Evolutionary conservation across 2,329 filamentous ascomycete species (phyloP).

Genomic region (Curvularia hawaiiensis): DNA sequence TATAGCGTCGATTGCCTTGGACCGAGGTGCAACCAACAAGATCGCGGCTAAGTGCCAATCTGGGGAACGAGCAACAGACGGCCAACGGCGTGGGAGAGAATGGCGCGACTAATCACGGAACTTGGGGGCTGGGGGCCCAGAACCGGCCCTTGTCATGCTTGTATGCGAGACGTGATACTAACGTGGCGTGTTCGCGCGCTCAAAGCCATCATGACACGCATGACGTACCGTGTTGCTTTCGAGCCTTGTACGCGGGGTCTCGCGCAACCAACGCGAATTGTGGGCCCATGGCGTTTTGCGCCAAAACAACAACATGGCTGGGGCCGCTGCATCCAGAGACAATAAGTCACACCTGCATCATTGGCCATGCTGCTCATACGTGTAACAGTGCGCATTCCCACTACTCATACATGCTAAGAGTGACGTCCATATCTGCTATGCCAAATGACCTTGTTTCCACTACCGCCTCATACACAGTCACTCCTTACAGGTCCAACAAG

Average conservation of each 20-base stretch:
- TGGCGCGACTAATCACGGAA: neutral
- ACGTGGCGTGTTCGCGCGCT: slow-evolving; percentile 12
- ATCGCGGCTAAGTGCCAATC: neutral
- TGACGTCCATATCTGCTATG: slow-evolving; percentile 12
- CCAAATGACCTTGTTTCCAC: slow-evolving; percentile 11
- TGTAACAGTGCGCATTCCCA: slow-evolving; percentile 19
- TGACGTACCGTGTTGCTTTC: slow-evolving; percentile 17
- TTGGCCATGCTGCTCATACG: slow-evolving; percentile 26
- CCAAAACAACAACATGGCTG: slow-evolving; percentile 8
- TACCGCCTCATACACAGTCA: slow-evolving; percentile 11
- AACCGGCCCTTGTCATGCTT: neutral
- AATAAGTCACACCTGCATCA: neutral
- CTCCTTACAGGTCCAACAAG: slow-evolving; percentile 25
- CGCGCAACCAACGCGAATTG: neutral
- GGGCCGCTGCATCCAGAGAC: neutral
- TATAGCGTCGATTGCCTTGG: slow-evolving; percentile 13
- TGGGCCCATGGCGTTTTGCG: neutral
- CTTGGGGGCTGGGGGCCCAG: neutral
- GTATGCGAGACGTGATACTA: slow-evolving; percentile 8
- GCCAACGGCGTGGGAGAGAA: neutral
- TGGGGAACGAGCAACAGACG: neutral
- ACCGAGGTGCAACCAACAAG: slow-evolving; percentile 10
- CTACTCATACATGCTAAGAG: slow-evolving; percentile 33
- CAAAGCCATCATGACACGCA: slow-evolving; percentile 7
- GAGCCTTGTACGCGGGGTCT: neutral